Evolutionary conservation across 768 basidiomycete genomes (phyloP).

Genomic region (Vishniacozyma victoriae): DNA sequence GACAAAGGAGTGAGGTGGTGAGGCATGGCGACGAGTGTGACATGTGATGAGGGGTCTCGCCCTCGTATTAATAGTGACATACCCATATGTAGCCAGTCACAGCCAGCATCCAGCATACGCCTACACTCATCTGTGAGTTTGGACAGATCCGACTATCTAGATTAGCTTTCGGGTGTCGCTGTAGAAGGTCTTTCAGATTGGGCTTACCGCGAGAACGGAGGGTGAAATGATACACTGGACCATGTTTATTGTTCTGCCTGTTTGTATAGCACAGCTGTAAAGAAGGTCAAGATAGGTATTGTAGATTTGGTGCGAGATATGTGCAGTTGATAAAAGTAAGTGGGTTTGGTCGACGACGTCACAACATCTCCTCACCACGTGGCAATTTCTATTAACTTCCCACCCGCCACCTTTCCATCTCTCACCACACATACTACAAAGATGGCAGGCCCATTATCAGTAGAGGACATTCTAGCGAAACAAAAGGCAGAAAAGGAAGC

Average conservation of each 20-base stretch:
- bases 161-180: not conserved
- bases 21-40: not conserved
- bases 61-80: constrained; percentile 17
- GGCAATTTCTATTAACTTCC: too few species aligned
- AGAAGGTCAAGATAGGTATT: too few species aligned
- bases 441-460: constrained; percentile 63
- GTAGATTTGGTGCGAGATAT: too few species aligned
- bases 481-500: constrained; percentile 85
- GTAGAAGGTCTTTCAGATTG: not conserved
- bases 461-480: constrained; percentile 76
- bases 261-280: too few species aligned
- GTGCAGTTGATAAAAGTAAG: too few species aligned
- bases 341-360: too few species aligned
- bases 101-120: constrained; percentile 87
- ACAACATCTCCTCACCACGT: too few species aligned
- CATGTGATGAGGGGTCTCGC: not conserved
- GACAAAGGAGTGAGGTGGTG: not conserved
- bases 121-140: constrained; percentile 91
- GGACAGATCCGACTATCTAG: constrained; percentile 76
- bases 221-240: constrained; percentile 89
- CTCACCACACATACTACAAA: not conserved
- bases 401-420: too few species aligned
- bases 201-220: constrained; percentile 71
- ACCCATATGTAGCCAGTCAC: constrained; percentile 99
- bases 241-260: too few species aligned